Evolutionary conservation across 1,284 basidiomycete genomes (phyloP), one percentile per base, ranked within the genome.

Genomic region (Sanghuangporus weigelae): DNA sequence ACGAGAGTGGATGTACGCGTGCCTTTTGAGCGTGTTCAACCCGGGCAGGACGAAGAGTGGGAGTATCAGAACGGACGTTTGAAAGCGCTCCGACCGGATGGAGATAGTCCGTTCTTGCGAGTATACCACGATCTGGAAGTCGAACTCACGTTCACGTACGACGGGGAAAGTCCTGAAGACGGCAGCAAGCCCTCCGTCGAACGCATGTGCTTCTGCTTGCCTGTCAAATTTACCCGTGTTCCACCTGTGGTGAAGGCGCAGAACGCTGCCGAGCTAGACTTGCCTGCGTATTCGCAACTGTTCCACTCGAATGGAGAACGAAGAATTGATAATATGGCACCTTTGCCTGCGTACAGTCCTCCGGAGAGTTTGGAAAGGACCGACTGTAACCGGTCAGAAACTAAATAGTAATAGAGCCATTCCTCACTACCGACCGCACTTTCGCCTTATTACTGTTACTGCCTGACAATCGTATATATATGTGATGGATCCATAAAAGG

Each of bases 221-320:
- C 89, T 0, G 67, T 90, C 59, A 76, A 73, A 12, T 84, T 89
- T 68, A 83, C 80, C 44, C 73, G 71, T 59, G 63, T 70, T 26
- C 68, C 73, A 35, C 68, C 75, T 7, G 62, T 70, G 48, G 48
- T 46, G 31, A 26, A 59, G 7, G n/a, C 51, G 51, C 55, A 51
- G 2, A 76, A 75, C 65, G 68, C 77, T 7, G 75, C 75, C 11
- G 73, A 72, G 35, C 81, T 92, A 14, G 26, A 31, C 26, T 31
- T 31, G 7, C 91, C 90, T 2, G 81, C 86, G 3, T 93, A 93
- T 71, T 89, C 87, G 1, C 87, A 90, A 65, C 78, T 93, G 19
- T 93, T 85, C 73, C 76, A 92, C 69, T 70, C 78, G 23, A 88
- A 90, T 68, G 90, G 91, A 19, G 84, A 90, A 63, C 79, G 81